A percentile compares a stretch with the other conserved stretches of the same genome.
Conservation (phyloP, 805 yeast species). For the Saturnispora serradocipensis region DNA sequence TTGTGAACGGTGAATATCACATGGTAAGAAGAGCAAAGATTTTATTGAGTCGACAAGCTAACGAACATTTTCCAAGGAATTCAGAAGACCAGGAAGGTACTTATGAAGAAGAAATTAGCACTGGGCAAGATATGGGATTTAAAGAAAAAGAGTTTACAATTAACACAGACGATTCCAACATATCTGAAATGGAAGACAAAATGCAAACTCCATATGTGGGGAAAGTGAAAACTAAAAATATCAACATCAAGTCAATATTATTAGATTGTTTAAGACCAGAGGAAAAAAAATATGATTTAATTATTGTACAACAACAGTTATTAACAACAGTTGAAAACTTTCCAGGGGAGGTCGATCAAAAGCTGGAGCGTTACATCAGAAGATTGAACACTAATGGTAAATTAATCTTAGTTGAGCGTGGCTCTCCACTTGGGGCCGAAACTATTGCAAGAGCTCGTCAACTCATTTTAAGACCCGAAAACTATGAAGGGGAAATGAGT, state of each 20-base stretch:
- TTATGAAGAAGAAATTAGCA: constrained; percentile 7
- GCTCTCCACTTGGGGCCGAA: constrained; percentile 86
- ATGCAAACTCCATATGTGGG: constrained; percentile 28
- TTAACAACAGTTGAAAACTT: constrained; percentile 49
- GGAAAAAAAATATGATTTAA: constrained; percentile 59
- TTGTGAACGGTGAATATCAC: constrained; percentile 55
- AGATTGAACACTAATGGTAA: constrained; percentile 72
- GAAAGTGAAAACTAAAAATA: constrained; percentile 46
- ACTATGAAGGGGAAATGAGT: constrained; percentile 42
- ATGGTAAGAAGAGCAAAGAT: constrained; percentile 80
- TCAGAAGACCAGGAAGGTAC: constrained; percentile 37
- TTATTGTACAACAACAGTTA: constrained; percentile 75
- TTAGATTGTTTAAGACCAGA: constrained; percentile 42
- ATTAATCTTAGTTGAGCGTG: constrained; percentile 74
- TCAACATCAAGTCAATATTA: constrained; percentile 47
- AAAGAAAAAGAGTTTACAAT: background rate
- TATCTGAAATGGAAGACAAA: background rate
- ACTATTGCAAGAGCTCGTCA: constrained; percentile 85
- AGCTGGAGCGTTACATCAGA: constrained; percentile 47
- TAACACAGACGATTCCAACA: background rate
- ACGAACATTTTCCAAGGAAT: constrained; percentile 32
- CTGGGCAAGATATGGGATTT: constrained; percentile 7
- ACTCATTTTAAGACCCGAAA: constrained; percentile 79
- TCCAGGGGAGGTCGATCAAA: constrained; percentile 67
- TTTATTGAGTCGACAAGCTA: constrained; percentile 58